A percentile compares a stretch with the other conserved stretches of the same genome.
phyloP scores from a whole-genome alignment of 148 eudicot species.

The Camellia sinensis region DNA sequence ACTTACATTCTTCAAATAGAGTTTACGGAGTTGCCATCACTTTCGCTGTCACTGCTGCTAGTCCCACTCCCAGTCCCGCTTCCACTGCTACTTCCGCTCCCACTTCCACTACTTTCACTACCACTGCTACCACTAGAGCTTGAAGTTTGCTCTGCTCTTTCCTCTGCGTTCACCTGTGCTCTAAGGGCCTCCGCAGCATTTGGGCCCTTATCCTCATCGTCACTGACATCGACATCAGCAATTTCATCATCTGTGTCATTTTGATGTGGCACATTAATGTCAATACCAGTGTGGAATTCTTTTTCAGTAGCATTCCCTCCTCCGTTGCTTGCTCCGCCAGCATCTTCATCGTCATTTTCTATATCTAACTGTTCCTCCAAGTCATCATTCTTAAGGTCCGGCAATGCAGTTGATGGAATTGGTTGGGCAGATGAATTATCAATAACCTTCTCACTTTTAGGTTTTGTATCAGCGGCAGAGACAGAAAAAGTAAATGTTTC shows the following conservation, averaged over 20 bases:
- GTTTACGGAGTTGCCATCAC: constrained; percentile 58
- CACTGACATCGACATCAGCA: constrained; percentile 76
- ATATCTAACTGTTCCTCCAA: constrained; percentile 75
- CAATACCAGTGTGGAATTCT: constrained; percentile 47
- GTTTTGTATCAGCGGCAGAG: constrained; percentile 39
- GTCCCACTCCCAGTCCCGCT: constrained; percentile 48
- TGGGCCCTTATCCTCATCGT: constrained; percentile 53
- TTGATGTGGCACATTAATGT: constrained; percentile 70
- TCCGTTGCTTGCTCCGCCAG: constrained; percentile 24
- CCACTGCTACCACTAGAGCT: constrained; percentile 79
- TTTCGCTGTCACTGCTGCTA: constrained; percentile 59
- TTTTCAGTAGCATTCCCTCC: constrained; percentile 29
- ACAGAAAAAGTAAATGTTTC: background rate
- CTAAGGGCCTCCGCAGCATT: constrained; percentile 90
- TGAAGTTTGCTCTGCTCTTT: constrained; percentile 44
- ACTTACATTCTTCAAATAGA: constrained; percentile 41
- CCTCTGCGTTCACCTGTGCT: constrained; percentile 73
- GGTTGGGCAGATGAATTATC: constrained; percentile 38
- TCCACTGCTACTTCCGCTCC: constrained; percentile 55
- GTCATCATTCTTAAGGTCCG: constrained; percentile 66
- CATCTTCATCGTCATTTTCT: constrained; percentile 55
- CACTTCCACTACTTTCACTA: constrained; percentile 59
- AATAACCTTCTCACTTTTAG: constrained; percentile 36
- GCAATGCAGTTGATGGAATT: constrained; percentile 43
- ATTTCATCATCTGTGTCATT: constrained; percentile 73